Evolutionary conservation across 345 rosid genomes (phyloP), one percentile per base, ranked within the genome.

Genomic region (Eucalyptus marginata): DNA sequence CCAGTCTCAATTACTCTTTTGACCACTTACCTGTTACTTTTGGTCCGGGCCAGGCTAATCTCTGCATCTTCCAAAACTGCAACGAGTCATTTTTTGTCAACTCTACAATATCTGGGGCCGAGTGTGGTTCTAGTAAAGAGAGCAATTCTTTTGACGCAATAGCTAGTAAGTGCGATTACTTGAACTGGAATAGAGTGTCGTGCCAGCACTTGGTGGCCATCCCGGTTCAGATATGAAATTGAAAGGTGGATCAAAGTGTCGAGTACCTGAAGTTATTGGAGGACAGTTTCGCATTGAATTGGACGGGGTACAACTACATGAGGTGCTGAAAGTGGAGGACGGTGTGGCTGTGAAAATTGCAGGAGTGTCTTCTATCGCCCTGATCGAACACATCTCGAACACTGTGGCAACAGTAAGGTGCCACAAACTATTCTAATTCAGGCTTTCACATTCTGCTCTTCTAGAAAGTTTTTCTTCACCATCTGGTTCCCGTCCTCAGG

Each of bases 281-380:
- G n/a, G 87, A 88, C n/a, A 92, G 91, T 18, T 91, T 92, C 85
- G 16, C 86, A 9, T 47, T 93, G 88, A 86, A 89, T 59, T 92
- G 93, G 92, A 62, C 40, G 9, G 89, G 89, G 86, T 10, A 87
- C 11, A 24, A 87, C 17, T 92, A 91, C 59, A 88, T 24, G 47
- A 49, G 66, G 43, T 91, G 93, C 87, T 59, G 22, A 22, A 46
- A 93, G 91, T n/a, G 91, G 9, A 40, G 95, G 92, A 18, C 52
- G 29, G 13, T 92, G 93, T 31, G 92, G 95, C 66, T 49, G 86
- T 31, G 88, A 51, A 51, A 89, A 86, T 8, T 87, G 46, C 36
- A 51, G 27, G 7, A 66, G 80, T 83, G 58, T 80, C 22, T 90
- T 92, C 90, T 92, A 87, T 88, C 90, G 93, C 71, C 92, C 54